phyloP scores from a whole-genome alignment of 2,329 filamentous ascomycete species.

The Xylaria sp. region DNA sequence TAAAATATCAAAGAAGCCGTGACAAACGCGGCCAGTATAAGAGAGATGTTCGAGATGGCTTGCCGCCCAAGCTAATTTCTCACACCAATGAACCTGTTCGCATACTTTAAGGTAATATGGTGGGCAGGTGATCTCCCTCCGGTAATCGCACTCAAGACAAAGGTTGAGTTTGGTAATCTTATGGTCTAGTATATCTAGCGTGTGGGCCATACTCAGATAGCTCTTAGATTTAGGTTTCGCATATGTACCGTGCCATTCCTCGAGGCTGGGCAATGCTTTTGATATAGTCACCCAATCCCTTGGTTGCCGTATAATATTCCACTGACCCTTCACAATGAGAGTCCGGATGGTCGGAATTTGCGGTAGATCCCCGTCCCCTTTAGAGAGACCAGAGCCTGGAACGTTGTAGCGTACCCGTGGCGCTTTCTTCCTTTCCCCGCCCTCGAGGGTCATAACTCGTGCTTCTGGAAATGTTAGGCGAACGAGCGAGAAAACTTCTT shows the following conservation, averaged over 20 bases:
- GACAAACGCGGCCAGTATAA: conserved; percentile 75
- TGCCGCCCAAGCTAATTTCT: conserved; percentile 63
- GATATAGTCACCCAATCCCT: conserved; percentile 68
- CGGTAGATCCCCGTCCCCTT: conserved; percentile 48
- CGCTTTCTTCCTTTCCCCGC: conserved; percentile 77
- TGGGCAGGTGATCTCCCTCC: conserved; percentile 65
- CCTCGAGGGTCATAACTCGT: conserved; percentile 73
- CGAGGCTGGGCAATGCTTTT: conserved; percentile 67
- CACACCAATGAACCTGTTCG: conserved; percentile 68
- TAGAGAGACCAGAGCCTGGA: conserved; percentile 29
- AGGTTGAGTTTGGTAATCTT: conserved; percentile 68
- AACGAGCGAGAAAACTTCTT: conserved; percentile 72
- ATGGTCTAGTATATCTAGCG: conserved; percentile 62
- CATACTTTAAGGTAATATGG: conserved; percentile 66
- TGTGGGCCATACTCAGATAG: conserved; percentile 71
- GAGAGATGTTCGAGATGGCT: conserved; percentile 70
- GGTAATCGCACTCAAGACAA: conserved; percentile 74
- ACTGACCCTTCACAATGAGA: conserved; percentile 75
- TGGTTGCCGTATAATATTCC: conserved; percentile 72
- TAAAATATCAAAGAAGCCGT: conserved; percentile 68
- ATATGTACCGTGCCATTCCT: conserved; percentile 66
- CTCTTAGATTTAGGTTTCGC: conserved; percentile 77
- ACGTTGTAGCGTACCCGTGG: conserved; percentile 67
- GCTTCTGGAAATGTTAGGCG: conserved; percentile 62
- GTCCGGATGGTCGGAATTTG: conserved; percentile 64